Evolutionary conservation across 257 asterid genomes (phyloP).

Genomic region (Solanum pinnatisectum): DNA sequence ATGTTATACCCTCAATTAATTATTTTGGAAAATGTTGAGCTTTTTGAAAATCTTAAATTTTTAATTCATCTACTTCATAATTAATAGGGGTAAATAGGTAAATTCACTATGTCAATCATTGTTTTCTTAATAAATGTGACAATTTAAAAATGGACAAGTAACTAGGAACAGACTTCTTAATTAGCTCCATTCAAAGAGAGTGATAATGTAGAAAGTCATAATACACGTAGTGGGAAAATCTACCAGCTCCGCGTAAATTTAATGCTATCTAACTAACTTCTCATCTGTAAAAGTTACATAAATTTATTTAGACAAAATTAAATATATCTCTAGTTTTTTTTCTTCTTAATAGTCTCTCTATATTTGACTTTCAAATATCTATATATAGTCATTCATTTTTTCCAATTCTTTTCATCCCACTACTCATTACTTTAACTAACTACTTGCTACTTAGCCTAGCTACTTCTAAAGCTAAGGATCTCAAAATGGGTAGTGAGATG

Average conservation of each 20-base stretch:
- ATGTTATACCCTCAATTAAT: no score
- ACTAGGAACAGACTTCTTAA: background rate
- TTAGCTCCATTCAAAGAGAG: background rate
- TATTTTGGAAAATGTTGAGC: no score
- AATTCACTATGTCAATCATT: no score
- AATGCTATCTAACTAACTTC: background rate
- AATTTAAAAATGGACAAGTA: no score
- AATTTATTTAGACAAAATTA: background rate
- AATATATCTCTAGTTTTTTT: no score
- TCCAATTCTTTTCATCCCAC: background rate
- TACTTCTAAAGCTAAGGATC: background rate
- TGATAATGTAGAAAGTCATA: background rate
- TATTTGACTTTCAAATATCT: background rate
- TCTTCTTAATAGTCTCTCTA: background rate
- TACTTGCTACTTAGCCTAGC: background rate
- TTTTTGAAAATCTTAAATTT: no score
- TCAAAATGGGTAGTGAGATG: background rate
- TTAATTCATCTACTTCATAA: no score
- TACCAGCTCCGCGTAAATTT: slow-evolving; percentile 3
- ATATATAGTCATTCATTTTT: background rate
- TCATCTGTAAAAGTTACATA: background rate
- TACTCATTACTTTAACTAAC: background rate
- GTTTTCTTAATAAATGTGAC: no score
- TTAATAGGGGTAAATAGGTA: no score
- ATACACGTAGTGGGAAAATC: background rate